Conservation (phyloP, 345 rosid species). For the Triadica sebifera region DNA sequence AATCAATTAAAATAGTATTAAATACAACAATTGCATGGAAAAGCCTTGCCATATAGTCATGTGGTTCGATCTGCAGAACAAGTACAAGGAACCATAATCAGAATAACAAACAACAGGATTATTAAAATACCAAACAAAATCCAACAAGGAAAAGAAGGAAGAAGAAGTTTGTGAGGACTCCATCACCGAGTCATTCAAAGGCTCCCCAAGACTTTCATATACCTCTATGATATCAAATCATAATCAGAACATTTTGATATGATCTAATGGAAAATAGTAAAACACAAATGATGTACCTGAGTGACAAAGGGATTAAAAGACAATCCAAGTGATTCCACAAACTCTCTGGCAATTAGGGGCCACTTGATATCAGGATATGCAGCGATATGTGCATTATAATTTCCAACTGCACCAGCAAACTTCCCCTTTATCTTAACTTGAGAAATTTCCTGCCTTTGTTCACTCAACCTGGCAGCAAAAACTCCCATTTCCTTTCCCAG, state of each 20-base stretch:
- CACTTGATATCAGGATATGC: constrained; percentile 77
- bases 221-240: too few relatives aligned
- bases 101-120: not conserved
- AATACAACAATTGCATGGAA: constrained; percentile 53
- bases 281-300: constrained; percentile 46
- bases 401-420: constrained; percentile 97
- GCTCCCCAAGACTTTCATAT: not conserved
- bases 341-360: constrained; percentile 73
- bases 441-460: constrained; percentile 67
- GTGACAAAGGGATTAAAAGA: constrained; percentile 86
- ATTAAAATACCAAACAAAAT: not conserved
- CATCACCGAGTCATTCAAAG: not conserved
- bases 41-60: constrained; percentile 81
- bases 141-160: not conserved
- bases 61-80: constrained; percentile 71
- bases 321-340: constrained; percentile 82
- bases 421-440: constrained; percentile 81
- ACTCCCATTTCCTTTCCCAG: constrained; percentile 96
- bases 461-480: constrained; percentile 76
- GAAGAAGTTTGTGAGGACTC: not conserved
- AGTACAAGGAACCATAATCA: constrained; percentile 20
- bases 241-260: not conserved
- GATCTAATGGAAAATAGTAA: not conserved
- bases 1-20: constrained; percentile 65
- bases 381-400: constrained; percentile 85